phyloP scores from a whole-genome alignment of 2,329 filamentous ascomycete species.

The Scedosporium aurantiacum region DNA sequence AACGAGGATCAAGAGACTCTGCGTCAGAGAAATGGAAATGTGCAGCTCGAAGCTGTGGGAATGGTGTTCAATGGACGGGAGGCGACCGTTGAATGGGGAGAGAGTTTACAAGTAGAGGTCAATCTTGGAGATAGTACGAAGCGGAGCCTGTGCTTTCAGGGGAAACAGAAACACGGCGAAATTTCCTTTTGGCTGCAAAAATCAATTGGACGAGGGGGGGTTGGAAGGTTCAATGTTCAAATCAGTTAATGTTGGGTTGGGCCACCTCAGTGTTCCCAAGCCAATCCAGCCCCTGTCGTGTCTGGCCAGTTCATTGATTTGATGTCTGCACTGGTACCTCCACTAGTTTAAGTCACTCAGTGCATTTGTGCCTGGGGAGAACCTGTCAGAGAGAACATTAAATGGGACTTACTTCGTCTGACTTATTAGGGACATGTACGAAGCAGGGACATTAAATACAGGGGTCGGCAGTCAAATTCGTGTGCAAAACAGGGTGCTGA shows the following conservation, averaged over 20 bases:
- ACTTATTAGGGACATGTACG: no score
- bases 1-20: background rate
- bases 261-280: constrained; percentile 9
- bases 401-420: no score
- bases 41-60: constrained; percentile 1
- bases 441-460: no score
- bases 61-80: constrained; percentile 3
- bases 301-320: background rate
- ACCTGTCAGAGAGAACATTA: no score
- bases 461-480: no score
- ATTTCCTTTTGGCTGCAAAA: constrained; percentile 7
- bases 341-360: no score
- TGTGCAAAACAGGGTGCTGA: no score
- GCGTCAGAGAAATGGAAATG: constrained; percentile 3
- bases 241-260: background rate
- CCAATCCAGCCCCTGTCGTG: constrained; percentile 8
- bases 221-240: constrained; percentile 1
- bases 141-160: constrained; percentile 14
- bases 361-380: no score
- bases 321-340: no score
- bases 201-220: constrained; percentile 1
- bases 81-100: constrained; percentile 1
- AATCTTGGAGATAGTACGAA: constrained; percentile 10
- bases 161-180: constrained; percentile 14
- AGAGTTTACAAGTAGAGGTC: constrained; percentile 10